Evolutionary conservation across 2,329 filamentous ascomycete genomes (phyloP).

Genomic region (Epichloe coenophiala): DNA sequence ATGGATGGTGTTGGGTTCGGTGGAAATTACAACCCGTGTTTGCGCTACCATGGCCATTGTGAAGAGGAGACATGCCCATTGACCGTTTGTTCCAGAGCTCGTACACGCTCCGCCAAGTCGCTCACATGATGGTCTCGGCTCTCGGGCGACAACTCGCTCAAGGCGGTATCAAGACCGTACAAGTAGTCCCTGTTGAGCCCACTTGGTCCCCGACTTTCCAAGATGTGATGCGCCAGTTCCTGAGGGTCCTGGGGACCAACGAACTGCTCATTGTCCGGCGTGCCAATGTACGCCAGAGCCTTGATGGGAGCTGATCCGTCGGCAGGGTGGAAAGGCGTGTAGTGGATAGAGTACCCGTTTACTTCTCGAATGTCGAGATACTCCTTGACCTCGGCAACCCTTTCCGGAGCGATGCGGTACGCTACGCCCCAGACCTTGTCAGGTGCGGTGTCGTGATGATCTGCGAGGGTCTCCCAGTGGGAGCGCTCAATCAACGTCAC

Average conservation of each 20-base stretch:
- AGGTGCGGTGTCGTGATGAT: slow-evolving; percentile 46
- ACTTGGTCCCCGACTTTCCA: slow-evolving; percentile 63
- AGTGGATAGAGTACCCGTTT: slow-evolving; percentile 91
- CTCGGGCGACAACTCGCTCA: slow-evolving; percentile 58
- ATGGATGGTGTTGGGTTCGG: not conserved
- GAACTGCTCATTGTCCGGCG: slow-evolving; percentile 88
- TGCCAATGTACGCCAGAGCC: slow-evolving; percentile 82
- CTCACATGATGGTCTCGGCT: slow-evolving; percentile 75
- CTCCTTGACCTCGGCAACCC: slow-evolving; percentile 67
- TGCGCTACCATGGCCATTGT: not conserved
- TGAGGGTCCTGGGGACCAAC: slow-evolving; percentile 70
- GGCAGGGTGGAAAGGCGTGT: slow-evolving; percentile 61
- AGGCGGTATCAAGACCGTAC: slow-evolving; percentile 61
- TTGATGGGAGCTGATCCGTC: slow-evolving; percentile 27
- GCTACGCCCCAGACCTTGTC: slow-evolving; percentile 81
- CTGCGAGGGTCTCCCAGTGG: slow-evolving; percentile 69
- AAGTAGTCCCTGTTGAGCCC: slow-evolving; percentile 87
- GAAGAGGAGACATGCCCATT: not conserved
- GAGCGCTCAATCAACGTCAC: slow-evolving; percentile 79
- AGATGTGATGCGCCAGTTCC: slow-evolving; percentile 67
- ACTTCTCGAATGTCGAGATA: slow-evolving; percentile 96
- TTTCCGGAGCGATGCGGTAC: slow-evolving; percentile 63
- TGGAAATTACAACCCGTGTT: not conserved
- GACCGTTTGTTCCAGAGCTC: slow-evolving; percentile 33
- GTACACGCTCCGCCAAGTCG: slow-evolving; percentile 64